Base-by-base conservation (phyloP, 2,329 filamentous ascomycete genomes). In the Aphanocladium album region DNA sequence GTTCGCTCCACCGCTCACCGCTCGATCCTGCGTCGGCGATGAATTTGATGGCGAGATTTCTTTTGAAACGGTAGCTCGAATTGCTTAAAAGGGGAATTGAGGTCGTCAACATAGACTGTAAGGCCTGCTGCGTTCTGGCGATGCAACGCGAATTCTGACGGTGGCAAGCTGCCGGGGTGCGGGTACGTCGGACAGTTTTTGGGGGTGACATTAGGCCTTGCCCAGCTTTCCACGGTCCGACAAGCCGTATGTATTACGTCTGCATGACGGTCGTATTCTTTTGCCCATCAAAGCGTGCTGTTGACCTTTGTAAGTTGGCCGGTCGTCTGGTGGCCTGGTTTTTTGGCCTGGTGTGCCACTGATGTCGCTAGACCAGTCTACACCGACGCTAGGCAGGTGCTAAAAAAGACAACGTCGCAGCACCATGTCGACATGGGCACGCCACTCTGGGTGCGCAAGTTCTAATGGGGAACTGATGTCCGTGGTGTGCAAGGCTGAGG, bases 21-120 rank as follows among this genome's bases (percentile, higher is more conserved):
- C 47, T 58, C 56, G 56, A 58, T 58, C 56, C 56, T 58, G 56
- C 56, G 56, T 51, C 56, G 56, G 41, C 56, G 56, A 58, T 52
- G 56, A 52, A 23, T 33, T 23, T 39, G 54, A 50, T 50, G 37
- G 56, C n/a, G 37, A 45, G 46, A 58, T 58, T 33, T 45, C 3
- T 25, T 43, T 33, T 43, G 46, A 52, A 58, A 58, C 47, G 46
- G 56, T 52, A 12, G 39, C 41, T 37, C 30, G 27, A 46, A 25
- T 43, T 9, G 23, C 37, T 43, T 23, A 27, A 37, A 56, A 47
- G 6, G 17, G 19, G 37, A 3, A 7, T 3, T 25, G 37, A 16
- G 23, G 19, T 27, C 19, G 21, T 39, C 50, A 14, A 30, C 17
- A 54, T 30, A 17, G 16, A 16, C 41, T n/a, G n/a, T n/a, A 30